Evolutionary conservation across 345 rosid genomes (phyloP).

Genomic region (Populus alba): DNA sequence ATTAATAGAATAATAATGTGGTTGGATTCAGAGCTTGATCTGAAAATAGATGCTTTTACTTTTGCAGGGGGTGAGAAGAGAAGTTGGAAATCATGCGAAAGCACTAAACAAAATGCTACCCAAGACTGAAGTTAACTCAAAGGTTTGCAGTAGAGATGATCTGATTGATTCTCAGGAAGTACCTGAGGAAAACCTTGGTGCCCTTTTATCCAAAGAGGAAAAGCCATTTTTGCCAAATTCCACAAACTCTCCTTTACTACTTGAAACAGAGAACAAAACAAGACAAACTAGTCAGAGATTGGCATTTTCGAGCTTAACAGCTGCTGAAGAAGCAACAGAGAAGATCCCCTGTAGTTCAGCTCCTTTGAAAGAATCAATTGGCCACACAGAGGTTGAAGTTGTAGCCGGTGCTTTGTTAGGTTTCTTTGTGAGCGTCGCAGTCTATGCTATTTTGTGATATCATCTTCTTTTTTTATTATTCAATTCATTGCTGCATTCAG

Average conservation of each 20-base stretch:
- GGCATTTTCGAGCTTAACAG: conserved; percentile 10
- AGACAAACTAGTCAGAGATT: conserved; percentile 2
- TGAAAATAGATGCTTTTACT: not conserved
- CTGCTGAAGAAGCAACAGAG: conserved; percentile 21
- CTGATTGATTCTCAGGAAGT: conserved; percentile 18
- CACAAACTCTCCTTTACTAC: conserved; percentile 11
- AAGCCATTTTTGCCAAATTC: conserved; percentile 16
- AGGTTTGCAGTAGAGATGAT: conserved; percentile 16
- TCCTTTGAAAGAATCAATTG: conserved; percentile 71
- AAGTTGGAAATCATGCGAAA: conserved; percentile 85
- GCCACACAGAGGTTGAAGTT: conserved; percentile 85
- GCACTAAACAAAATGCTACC: conserved; percentile 46
- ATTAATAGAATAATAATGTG: not conserved
- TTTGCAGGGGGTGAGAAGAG: conserved; percentile 84
- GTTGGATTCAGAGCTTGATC: not conserved
- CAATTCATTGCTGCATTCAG: not conserved
- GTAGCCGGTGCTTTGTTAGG: conserved; percentile 76
- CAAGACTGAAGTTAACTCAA: conserved; percentile 14
- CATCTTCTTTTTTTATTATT: not conserved
- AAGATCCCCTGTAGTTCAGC: not conserved
- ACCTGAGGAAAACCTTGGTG: not conserved
- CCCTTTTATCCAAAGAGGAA: conserved; percentile 20
- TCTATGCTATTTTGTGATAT: conserved; percentile 29
- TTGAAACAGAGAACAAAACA: conserved; percentile 9
- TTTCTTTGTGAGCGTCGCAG: conserved; percentile 52